Conservation (phyloP, 2,329 filamentous ascomycete genomes). For the Botrytis hyacinthi region DNA sequence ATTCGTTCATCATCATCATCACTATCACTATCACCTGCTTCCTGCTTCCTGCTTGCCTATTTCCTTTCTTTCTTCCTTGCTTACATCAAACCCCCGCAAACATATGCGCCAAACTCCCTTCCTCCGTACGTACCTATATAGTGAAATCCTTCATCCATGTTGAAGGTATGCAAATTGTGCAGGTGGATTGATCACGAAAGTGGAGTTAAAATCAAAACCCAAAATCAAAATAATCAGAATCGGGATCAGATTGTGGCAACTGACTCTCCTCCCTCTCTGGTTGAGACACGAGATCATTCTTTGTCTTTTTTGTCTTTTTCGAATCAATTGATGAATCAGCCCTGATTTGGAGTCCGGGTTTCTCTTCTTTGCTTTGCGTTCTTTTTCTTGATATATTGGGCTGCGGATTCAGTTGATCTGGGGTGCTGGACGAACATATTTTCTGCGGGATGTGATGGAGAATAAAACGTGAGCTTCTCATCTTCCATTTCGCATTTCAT, state of each 20-base stretch:
- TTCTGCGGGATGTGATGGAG: background rate
- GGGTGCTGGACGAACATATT: background rate
- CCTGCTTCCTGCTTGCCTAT: background rate
- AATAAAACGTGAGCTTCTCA: background rate
- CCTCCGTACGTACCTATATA: background rate
- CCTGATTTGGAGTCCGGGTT: background rate
- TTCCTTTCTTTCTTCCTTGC: background rate
- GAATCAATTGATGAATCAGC: background rate
- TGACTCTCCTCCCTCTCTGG: accelerated
- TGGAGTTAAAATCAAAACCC: too few species aligned
- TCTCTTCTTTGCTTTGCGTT: background rate
- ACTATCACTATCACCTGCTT: background rate
- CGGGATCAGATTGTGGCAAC: background rate
- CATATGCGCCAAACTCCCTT: background rate
- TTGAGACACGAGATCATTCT: background rate
- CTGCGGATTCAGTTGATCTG: background rate
- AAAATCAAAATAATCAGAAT: background rate
- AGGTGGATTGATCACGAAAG: background rate
- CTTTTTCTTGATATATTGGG: background rate
- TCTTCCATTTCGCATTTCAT: background rate
- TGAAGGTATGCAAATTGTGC: background rate
- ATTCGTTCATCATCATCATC: background rate
- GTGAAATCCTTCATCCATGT: background rate
- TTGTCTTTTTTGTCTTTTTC: background rate
- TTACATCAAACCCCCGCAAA: background rate